A percentile compares a stretch with the other conserved stretches of the same genome.
phyloP scores from a whole-genome alignment of 108 stramenopile genomes.

The Cyclotella cryptica region DNA sequence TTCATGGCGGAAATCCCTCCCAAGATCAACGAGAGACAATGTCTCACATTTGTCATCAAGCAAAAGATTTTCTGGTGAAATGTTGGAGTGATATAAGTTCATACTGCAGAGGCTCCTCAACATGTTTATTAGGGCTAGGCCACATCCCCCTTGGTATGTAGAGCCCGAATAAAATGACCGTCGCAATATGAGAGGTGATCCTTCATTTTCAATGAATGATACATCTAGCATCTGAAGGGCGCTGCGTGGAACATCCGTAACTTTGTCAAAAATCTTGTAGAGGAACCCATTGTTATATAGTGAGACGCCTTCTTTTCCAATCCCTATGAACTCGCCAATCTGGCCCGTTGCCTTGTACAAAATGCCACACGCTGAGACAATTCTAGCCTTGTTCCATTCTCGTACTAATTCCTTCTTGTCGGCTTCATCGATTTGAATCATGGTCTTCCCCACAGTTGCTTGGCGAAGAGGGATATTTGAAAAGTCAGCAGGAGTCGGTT shows the following conservation, averaged over 20 bases:
- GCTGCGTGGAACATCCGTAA: background rate
- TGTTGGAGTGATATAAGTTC: conserved; percentile 17
- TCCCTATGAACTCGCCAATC: background rate
- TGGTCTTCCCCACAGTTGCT: background rate
- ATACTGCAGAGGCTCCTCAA: background rate
- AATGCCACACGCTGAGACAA: background rate
- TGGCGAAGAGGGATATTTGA: background rate
- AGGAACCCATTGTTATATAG: background rate
- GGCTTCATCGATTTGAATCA: background rate
- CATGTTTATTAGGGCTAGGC: background rate
- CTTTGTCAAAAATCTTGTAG: conserved; percentile 29
- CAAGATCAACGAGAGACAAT: conserved; percentile 18
- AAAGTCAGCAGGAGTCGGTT: conserved; percentile 21
- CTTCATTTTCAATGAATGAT: background rate
- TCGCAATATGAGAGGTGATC: background rate
- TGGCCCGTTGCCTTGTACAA: background rate
- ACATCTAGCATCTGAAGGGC: background rate
- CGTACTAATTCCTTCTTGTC: background rate
- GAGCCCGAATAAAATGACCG: background rate
- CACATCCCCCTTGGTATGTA: conserved; percentile 3
- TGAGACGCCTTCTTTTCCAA: conserved; percentile 22
- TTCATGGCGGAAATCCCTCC: background rate
- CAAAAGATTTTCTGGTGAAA: conserved; percentile 21
- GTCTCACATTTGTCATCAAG: background rate
- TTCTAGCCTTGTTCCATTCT: conserved; percentile 23